A percentile compares a stretch with the other conserved stretches of the same genome.
These are phyloP conservation scores for Wakefieldia striispora DNA, from an alignment of 768 basidiomycete species.

Conservation along the genomic window DNA sequence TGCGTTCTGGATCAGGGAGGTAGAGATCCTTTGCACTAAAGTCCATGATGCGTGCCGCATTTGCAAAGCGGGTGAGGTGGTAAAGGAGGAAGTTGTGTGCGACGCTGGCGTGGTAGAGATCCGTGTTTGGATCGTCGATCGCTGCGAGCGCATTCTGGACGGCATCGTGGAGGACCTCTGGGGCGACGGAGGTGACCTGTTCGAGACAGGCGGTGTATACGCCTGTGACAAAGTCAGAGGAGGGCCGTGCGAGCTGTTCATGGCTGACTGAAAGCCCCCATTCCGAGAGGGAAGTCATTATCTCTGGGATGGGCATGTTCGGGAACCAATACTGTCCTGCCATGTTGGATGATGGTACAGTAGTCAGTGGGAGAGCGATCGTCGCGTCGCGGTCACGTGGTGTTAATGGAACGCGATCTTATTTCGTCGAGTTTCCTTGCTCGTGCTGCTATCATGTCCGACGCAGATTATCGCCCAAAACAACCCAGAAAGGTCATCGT, in stretches of 20 bases:
- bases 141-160: conserved; percentile 52
- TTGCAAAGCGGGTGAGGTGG: conserved; percentile 74
- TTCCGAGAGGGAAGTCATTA: conserved; percentile 59
- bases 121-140: conserved; percentile 58
- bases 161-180: conserved; percentile 57
- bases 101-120: conserved; percentile 60
- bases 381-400: conserved; percentile 31
- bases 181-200: conserved; percentile 63
- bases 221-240: conserved; percentile 65
- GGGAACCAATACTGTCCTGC: conserved; percentile 57
- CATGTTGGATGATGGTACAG: conserved; percentile 22
- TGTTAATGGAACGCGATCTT: conserved; percentile 13
- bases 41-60: conserved; percentile 69
- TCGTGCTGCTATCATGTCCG: conserved; percentile 6
- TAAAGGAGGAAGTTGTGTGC: conserved; percentile 63
- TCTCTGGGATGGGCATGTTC: conserved; percentile 60
- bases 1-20: conserved; percentile 71
- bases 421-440: conserved; percentile 1
- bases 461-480: neutral
- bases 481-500: conserved; percentile 10
- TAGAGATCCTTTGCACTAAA: conserved; percentile 75
- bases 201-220: conserved; percentile 72
- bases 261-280: conserved; percentile 69
- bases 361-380: neutral
- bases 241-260: conserved; percentile 67